phyloP scores from a whole-genome alignment of 2,329 filamentous ascomycete genomes.

The Penicillium sp. region DNA sequence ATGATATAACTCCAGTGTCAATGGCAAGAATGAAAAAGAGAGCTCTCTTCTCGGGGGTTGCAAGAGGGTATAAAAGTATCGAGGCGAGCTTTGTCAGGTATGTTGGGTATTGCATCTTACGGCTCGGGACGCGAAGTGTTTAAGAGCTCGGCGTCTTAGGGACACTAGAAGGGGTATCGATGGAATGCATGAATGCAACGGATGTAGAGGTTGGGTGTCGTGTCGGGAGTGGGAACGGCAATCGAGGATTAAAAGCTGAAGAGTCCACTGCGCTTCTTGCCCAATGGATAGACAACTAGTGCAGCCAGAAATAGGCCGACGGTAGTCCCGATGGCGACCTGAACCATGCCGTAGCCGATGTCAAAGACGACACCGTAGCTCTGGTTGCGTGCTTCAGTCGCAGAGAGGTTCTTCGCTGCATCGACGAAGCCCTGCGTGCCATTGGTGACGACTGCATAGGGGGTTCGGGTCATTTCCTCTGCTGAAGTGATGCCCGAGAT shows the following conservation, averaged over 20 bases:
- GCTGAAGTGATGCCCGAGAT: slow-evolving; percentile 55
- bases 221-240: background rate
- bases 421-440: slow-evolving; percentile 22
- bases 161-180: slow-evolving; percentile 2
- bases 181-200: background rate
- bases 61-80: background rate
- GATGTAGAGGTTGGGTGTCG: background rate
- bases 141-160: slow-evolving; percentile 1
- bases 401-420: slow-evolving; percentile 32
- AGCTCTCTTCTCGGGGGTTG: background rate
- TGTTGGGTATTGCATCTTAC: background rate
- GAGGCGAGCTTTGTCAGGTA: background rate
- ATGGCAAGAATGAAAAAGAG: background rate
- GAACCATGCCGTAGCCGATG: slow-evolving; percentile 46
- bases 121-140: slow-evolving; percentile 4
- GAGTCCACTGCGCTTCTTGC: slow-evolving; percentile 44
- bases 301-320: slow-evolving; percentile 46
- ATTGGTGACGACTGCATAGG: slow-evolving; percentile 24
- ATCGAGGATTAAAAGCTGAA: slow-evolving; percentile 39
- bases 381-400: slow-evolving; percentile 29
- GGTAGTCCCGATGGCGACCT: slow-evolving; percentile 47
- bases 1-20: background rate
- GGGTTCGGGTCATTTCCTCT: slow-evolving; percentile 47
- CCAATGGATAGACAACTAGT: slow-evolving; percentile 45
- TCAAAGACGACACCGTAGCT: slow-evolving; percentile 44